A percentile compares a stretch with the other conserved stretches of the same genome.
Conservation (phyloP, 1,284 basidiomycete species). For the Neolentinus lepideus region DNA sequence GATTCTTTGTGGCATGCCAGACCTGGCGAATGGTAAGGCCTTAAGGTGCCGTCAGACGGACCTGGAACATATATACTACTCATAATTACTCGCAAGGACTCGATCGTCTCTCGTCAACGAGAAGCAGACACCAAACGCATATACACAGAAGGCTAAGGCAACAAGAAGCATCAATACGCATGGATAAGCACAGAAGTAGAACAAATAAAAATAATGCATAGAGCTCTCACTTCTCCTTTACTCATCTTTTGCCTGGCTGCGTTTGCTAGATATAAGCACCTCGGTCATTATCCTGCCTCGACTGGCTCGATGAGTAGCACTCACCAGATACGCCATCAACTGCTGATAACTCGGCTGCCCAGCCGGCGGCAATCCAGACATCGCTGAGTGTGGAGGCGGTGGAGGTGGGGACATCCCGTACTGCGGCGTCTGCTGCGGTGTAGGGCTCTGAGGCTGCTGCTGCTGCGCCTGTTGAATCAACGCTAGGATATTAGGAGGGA, state of each 20-base stretch:
- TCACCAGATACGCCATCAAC: slow-evolving; percentile 3
- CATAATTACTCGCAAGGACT: background rate
- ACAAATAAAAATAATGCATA: too few relatives aligned
- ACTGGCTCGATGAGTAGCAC: background rate
- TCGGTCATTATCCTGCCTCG: background rate
- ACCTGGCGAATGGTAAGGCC: too few relatives aligned
- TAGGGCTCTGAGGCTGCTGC: background rate
- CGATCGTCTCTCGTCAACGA: background rate
- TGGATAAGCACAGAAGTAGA: too few relatives aligned
- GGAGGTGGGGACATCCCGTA: background rate
- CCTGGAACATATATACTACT: background rate
- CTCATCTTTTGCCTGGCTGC: background rate
- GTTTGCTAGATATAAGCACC: background rate
- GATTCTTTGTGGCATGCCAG: background rate
- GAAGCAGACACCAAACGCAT: too few relatives aligned
- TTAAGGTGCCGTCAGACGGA: too few relatives aligned
- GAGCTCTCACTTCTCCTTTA: background rate
- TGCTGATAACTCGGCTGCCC: background rate
- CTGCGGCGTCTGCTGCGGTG: background rate
- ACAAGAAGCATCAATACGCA: too few relatives aligned
- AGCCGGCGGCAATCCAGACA: slow-evolving; percentile 1
- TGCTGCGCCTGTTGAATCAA: background rate
- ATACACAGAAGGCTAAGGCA: background rate
- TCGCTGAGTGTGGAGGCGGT: background rate
- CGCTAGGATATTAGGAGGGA: slow-evolving; percentile 1